These are phyloP conservation scores for Noccaea caerulescens DNA, from an alignment of 345 rosid genomes.

Conservation along the genomic window DNA sequence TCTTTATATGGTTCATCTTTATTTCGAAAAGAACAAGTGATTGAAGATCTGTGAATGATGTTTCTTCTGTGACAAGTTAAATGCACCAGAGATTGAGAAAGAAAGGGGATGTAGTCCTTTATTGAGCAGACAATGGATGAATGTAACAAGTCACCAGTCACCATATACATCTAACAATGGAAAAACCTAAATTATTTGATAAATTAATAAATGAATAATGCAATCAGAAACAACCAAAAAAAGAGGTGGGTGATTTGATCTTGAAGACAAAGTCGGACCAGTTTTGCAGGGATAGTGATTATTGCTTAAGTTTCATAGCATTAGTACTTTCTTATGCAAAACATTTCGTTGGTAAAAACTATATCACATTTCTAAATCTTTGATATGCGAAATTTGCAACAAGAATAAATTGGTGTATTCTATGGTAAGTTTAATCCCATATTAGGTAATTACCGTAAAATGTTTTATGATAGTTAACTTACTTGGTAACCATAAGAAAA, in stretches of 20 bases:
- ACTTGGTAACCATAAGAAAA: conserved; percentile 8
- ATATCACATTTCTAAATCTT: background rate
- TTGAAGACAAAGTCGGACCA: conserved; percentile 23
- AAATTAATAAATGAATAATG: conserved; percentile 16
- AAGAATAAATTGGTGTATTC: background rate
- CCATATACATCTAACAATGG: conserved; percentile 26
- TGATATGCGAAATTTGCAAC: background rate
- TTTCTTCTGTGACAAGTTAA: conserved; percentile 42
- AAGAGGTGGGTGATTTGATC: conserved; percentile 30
- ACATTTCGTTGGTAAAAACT: background rate
- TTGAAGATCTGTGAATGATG: conserved; percentile 30
- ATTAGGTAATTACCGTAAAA: background rate
- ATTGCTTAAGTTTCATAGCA: conserved; percentile 17
- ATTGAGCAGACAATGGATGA: conserved; percentile 41
- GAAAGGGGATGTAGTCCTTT: conserved; percentile 26
- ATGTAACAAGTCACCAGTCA: conserved; percentile 36
- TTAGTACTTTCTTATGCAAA: conserved; percentile 6
- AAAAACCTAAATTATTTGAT: too few relatives aligned
- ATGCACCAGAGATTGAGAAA: conserved; percentile 38
- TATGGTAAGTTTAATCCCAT: conserved; percentile 3
- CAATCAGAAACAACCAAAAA: conserved; percentile 32
- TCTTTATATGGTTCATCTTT: conserved; percentile 24
- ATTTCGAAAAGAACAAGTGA: conserved; percentile 1
- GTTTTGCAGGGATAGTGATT: conserved; percentile 10
- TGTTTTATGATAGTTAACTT: background rate